These are phyloP conservation scores for Penicillium soppii DNA, from an alignment of 495 filamentous ascomycete genomes.

Conservation along the genomic window DNA sequence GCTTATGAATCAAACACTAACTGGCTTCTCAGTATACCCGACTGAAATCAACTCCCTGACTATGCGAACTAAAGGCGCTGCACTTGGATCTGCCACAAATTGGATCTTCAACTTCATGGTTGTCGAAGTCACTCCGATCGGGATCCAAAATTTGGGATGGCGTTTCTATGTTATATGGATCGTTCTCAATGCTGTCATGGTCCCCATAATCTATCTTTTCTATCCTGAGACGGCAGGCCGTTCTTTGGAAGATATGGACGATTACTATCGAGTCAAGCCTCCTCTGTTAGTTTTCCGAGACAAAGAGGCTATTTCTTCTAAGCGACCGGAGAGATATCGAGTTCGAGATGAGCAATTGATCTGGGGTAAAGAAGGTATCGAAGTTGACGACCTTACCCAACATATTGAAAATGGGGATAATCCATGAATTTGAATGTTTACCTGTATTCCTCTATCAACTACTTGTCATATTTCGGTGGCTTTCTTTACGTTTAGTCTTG, in stretches of 20 bases:
- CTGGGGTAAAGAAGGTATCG: slow-evolving; percentile 5
- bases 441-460: no score
- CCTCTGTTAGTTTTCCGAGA: slow-evolving; percentile 11
- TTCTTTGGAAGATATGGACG: slow-evolving; percentile 31
- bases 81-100: slow-evolving; percentile 52
- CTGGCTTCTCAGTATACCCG: slow-evolving; percentile 43
- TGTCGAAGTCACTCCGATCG: slow-evolving; percentile 58
- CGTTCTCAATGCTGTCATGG: slow-evolving; percentile 18
- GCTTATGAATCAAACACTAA: slow-evolving; percentile 28
- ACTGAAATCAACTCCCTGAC: slow-evolving; percentile 61
- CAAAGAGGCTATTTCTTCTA: slow-evolving; percentile 10
- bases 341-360: slow-evolving; percentile 6
- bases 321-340: slow-evolving; percentile 4
- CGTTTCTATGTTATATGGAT: slow-evolving; percentile 29
- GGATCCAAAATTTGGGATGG: slow-evolving; percentile 20
- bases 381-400: no score
- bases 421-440: no score
- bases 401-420: no score
- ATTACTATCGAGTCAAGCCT: slow-evolving; percentile 10
- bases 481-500: no score
- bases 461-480: no score
- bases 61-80: slow-evolving; percentile 56
- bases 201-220: slow-evolving; percentile 50
- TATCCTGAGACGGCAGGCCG: slow-evolving; percentile 48
- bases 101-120: slow-evolving; percentile 62